Conservation (phyloP, 768 basidiomycete genomes). For the Pleurotus tuoliensis region DNA sequence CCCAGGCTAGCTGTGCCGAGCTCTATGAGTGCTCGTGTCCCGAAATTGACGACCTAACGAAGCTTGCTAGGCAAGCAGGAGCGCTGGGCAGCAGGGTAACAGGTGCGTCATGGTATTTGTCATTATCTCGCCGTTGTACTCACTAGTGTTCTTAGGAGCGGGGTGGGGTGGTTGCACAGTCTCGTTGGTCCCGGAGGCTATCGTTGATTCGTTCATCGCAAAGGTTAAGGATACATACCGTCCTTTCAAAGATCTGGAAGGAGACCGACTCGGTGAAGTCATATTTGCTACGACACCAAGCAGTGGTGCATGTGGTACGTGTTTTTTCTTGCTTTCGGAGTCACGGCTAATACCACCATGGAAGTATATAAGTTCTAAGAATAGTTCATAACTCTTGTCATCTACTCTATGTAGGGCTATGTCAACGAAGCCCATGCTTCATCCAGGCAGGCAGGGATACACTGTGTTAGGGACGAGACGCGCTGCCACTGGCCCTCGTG, state of each 20-base stretch:
- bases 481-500: too few relatives aligned
- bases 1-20: constrained; percentile 64
- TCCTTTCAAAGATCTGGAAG: constrained; percentile 59
- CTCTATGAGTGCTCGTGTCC: constrained; percentile 78
- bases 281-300: constrained; percentile 85
- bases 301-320: constrained; percentile 76
- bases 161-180: constrained; percentile 93
- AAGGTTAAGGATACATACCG: constrained; percentile 56
- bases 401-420: too few relatives aligned
- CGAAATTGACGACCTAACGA: constrained; percentile 69
- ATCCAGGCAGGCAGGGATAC: too few relatives aligned
- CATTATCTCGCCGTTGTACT: neutral
- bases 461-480: too few relatives aligned
- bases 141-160: constrained; percentile 46
- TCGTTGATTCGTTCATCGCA: constrained; percentile 61
- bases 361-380: constrained; percentile 8
- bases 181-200: constrained; percentile 65
- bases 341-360: neutral
- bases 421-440: too few relatives aligned
- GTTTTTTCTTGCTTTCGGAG: neutral
- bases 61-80: constrained; percentile 62
- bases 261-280: constrained; percentile 55
- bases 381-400: neutral
- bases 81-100: constrained; percentile 84
- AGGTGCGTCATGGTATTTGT: constrained; percentile 33